Evolutionary conservation across 2,329 filamentous ascomycete species (phyloP), one percentile per base, ranked within the genome.

Genomic region (Cryoendolithus antarcticus): DNA sequence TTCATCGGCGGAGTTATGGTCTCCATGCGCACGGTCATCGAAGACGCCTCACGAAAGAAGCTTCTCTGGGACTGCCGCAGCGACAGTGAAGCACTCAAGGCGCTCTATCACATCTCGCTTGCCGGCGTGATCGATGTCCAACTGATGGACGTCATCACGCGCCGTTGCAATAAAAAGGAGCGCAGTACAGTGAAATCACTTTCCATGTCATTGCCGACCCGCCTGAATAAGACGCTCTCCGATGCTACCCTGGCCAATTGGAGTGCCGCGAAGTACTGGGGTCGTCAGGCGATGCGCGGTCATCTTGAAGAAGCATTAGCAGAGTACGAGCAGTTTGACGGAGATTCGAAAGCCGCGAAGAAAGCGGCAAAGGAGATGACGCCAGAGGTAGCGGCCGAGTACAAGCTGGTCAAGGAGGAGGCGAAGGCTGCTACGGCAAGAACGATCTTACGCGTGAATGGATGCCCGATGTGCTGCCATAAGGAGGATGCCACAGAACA

Each of bases 21-120:
- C 9, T 54, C 45, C 1, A 42, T 60, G 2, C 63, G 64, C 44
- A 33, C 34, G 0, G 60, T 75, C 7, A 52, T 76, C 1, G 66
- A 75, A 51, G 62, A 58, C 0, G 6, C 44, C 0, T 6, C 34
- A 0, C 64, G 69, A 7, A 53, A 56, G 0, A 77, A 77, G 46
- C 65, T 69, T 21, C 62, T 77, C 41, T 76, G 73, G 44, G 72
- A 77, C 42, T 61, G 76, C 8, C 66, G 71, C 1, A 70, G 69
- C 44, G 70, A 75, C 45, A 70, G 72, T 0, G 67, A 75, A 44
- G 70, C 71, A 0, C 53, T 77, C 0, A 71, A 60, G 47, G 49
- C 32, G 34, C 65, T 63, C 28, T 74, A 58, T 41, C 28, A 49
- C 0, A 59, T 77, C 44, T 19, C 40, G 0, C 48, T 76, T 0